A percentile compares a stretch with the other conserved stretches of the same genome.
These are phyloP conservation scores for Clarireedia sp. DNA, from an alignment of 2,329 filamentous ascomycete species.

Conservation along the genomic window DNA sequence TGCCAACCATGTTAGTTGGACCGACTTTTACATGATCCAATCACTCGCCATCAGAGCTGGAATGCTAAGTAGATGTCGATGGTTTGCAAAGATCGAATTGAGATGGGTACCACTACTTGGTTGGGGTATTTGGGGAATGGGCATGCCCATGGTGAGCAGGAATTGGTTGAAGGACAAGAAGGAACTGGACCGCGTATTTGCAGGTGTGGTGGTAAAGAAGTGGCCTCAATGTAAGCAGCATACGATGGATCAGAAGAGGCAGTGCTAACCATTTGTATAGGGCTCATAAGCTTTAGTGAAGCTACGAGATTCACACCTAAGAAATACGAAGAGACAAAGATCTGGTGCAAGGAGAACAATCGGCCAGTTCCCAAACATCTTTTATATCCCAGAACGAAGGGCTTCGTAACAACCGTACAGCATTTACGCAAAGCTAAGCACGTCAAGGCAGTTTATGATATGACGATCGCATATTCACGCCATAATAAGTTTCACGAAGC, in stretches of 20 bases:
- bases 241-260: neutral
- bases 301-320: conserved; percentile 49
- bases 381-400: conserved; percentile 52
- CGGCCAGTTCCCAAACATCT: conserved; percentile 47
- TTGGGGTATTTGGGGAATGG: conserved; percentile 58
- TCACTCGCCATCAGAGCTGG: conserved; percentile 43
- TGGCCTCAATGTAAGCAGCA: conserved; percentile 49
- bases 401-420: conserved; percentile 52
- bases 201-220: conserved; percentile 40
- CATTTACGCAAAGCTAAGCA: conserved; percentile 44
- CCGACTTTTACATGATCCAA: conserved; percentile 59
- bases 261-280: conserved; percentile 30
- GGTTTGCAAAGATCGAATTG: conserved; percentile 55
- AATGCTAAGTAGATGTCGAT: conserved; percentile 55
- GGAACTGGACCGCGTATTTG: conserved; percentile 50
- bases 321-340: conserved; percentile 44
- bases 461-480: conserved; percentile 46
- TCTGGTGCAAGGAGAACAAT: conserved; percentile 44
- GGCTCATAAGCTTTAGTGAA: conserved; percentile 59
- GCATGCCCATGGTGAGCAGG: conserved; percentile 54
- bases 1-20: conserved; percentile 53
- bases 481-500: conserved; percentile 37
- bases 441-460: conserved; percentile 47
- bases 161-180: conserved; percentile 49
- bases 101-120: conserved; percentile 52